phyloP scores from a whole-genome alignment of 495 filamentous ascomycete species.

The Cenococcum geophilum region DNA sequence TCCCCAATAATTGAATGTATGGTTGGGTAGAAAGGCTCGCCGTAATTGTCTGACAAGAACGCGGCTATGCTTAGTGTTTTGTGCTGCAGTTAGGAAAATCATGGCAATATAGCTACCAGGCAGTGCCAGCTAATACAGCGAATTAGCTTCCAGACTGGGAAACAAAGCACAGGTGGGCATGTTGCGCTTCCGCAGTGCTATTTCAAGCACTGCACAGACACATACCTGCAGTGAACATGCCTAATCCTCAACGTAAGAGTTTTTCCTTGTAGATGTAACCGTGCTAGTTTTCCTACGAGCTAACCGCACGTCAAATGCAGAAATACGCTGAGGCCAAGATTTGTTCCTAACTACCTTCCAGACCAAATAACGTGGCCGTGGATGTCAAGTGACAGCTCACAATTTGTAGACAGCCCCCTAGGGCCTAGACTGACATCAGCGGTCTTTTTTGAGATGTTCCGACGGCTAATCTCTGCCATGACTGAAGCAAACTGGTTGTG shows the following conservation, averaged over 20 bases:
- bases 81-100: background rate
- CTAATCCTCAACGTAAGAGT: constrained; percentile 15
- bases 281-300: constrained; percentile 19
- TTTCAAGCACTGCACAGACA: constrained; percentile 17
- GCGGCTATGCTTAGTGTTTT: background rate
- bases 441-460: background rate
- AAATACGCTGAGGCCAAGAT: constrained; percentile 2
- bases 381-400: constrained; percentile 1
- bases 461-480: background rate
- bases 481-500: background rate
- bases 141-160: constrained; percentile 8
- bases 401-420: background rate
- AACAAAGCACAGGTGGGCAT: background rate
- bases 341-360: background rate
- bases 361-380: background rate
- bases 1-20: background rate
- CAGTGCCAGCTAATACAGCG: constrained; percentile 7
- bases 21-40: background rate
- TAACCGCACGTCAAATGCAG: constrained; percentile 22
- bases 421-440: background rate
- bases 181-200: constrained; percentile 14
- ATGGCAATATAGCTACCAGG: constrained; percentile 8
- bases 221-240: constrained; percentile 9
- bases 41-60: background rate
- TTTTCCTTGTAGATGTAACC: constrained; percentile 20